Conservation (phyloP, 2,329 filamentous ascomycete species). For the Xylariaceae sp. region DNA sequence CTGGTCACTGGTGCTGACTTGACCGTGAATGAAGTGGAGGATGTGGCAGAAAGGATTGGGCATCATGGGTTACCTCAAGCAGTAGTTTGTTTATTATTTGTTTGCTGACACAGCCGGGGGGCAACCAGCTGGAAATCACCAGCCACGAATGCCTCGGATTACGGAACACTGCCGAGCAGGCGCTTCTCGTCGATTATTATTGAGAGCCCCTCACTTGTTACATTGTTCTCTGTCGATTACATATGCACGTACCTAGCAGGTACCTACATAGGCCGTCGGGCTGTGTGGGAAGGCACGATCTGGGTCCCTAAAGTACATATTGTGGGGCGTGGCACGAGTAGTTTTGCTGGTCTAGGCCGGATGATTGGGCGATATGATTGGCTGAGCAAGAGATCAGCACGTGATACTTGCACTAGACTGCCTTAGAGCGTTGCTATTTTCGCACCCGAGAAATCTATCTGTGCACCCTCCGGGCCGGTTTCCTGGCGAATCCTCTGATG, state of each 20-base stretch:
- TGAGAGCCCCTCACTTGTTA: neutral
- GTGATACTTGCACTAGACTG: neutral
- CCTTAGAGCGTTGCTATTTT: neutral
- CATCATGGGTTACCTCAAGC: slow-evolving; percentile 25
- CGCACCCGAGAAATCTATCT: too few species aligned
- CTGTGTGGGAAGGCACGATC: neutral
- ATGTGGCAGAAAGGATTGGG: slow-evolving; percentile 14
- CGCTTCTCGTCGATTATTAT: neutral
- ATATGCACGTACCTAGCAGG: neutral
- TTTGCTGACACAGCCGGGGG: slow-evolving; percentile 23
- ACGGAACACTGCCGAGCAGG: too few species aligned
- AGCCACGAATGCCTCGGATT: slow-evolving; percentile 4
- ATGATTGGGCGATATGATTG: neutral
- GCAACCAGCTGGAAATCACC: slow-evolving; percentile 15
- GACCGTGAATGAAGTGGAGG: slow-evolving; percentile 1
- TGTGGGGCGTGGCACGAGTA: neutral
- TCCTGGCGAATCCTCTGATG: too few species aligned
- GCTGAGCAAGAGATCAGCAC: neutral
- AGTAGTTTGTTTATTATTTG: slow-evolving; percentile 37
- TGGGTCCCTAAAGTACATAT: neutral
- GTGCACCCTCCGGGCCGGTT: too few species aligned
- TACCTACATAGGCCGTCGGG: neutral
- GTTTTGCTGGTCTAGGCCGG: neutral
- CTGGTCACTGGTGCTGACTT: slow-evolving; percentile 18
- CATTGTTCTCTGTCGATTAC: neutral